A percentile compares a stretch with the other conserved stretches of the same genome.
Conservation (phyloP, 352 stramenopile genomes). For the Phytopythium kandeliae region DNA sequence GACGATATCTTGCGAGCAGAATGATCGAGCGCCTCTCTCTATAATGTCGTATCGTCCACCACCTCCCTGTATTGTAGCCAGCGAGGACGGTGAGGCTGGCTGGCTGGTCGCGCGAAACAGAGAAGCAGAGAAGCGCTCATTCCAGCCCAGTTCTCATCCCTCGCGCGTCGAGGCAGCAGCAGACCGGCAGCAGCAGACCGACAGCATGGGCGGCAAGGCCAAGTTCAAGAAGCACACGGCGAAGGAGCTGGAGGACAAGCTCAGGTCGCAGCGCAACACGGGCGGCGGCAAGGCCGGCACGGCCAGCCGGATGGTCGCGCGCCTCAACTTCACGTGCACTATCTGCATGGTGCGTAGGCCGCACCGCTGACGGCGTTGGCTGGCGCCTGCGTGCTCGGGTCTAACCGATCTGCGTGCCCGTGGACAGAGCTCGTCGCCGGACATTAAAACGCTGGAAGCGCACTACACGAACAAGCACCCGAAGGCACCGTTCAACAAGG, state of each 20-base stretch:
- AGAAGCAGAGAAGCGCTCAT: no score
- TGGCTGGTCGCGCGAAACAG: no score
- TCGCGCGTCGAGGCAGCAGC: not conserved
- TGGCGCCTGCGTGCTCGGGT: not conserved
- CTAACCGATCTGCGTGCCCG: no score
- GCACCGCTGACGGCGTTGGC: not conserved
- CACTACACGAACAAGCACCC: slow-evolving; percentile 62
- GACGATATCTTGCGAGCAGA: no score
- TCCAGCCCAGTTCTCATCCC: no score
- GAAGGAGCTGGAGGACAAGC: slow-evolving; percentile 52
- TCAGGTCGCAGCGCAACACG: slow-evolving; percentile 39
- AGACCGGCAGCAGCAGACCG: not conserved
- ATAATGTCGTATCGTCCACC: no score
- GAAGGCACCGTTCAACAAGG: slow-evolving; percentile 45
- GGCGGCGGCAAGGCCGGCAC: slow-evolving; percentile 43
- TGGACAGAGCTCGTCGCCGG: slow-evolving; percentile 39
- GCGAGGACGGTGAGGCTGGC: no score
- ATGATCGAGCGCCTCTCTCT: no score
- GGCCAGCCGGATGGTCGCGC: slow-evolving; percentile 27
- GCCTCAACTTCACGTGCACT: slow-evolving; percentile 67
- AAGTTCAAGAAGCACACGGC: slow-evolving; percentile 80
- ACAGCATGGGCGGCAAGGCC: slow-evolving; percentile 59
- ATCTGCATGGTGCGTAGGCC: slow-evolving; percentile 49
- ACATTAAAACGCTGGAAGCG: slow-evolving; percentile 57
- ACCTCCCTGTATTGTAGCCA: no score